Base-by-base conservation (phyloP, 768 basidiomycete genomes). In the Cyathus striatus region DNA sequence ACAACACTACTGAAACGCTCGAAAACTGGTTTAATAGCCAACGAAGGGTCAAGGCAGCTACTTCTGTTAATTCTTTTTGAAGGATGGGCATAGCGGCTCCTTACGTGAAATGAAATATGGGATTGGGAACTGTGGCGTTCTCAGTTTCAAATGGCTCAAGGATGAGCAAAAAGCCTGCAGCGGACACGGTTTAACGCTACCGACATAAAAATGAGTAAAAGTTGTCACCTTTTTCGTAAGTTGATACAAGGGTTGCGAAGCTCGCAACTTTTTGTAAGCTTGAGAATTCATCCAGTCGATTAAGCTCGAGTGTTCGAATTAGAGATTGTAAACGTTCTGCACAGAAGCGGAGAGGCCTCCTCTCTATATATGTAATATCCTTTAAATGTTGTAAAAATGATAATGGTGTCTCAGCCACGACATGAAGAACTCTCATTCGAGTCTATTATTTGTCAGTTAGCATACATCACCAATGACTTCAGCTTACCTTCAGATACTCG, bases 131-230 rank as follows among this genome's bases (percentile, higher is more conserved):
- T 1, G 95, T 98, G 12, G 96, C 94, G 62, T 89, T 93, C 42
- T 99, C 96, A 4, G 96, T 98, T 65, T 99, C 96, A 53, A 93
- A 99, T 0, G 96, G 96, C 58, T 99, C 96, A 14, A 99, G 73
- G 45, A 99, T 97, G 40, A 99, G 83, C 16, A 97, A 68, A 64
- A 99, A 99, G 3, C 96, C 95, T 94, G 13, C 24, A 4, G 22
- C 41, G 18, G 20, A 23, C 22, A 32, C 32, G 14, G 14, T 27
- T 14, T 12, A 7, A 20, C 7, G 3, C 5, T 7, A 27, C 10
- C n/a, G 20, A 13, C 7, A 38, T 14, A 18, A 13, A 34, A 9
- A 9, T 9, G 26, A n/a, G n/a, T n/a, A n/a, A n/a, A n/a, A n/a
- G n/a, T n/a, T n/a, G n/a, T 26, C 54, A 86, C 93, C 94, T 71